These are phyloP conservation scores for Pseudogymnoascus sp. DNA, from an alignment of 2,329 filamentous ascomycete genomes.

Conservation along the genomic window DNA sequence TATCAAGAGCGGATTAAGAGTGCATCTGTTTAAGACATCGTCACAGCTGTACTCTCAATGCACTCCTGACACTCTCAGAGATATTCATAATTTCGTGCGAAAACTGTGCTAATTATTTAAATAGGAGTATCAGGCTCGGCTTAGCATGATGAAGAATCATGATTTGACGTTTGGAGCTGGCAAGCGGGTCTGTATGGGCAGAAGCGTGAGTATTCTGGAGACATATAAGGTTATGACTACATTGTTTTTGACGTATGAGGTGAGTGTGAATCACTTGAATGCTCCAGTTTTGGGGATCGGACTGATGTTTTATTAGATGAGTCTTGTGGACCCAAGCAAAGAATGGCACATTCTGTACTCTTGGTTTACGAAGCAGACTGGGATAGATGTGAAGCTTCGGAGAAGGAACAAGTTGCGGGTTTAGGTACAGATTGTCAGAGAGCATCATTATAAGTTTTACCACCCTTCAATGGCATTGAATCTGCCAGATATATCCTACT, in stretches of 20 bases:
- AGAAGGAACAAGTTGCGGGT: neutral
- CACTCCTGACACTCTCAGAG: neutral
- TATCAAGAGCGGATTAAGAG: neutral
- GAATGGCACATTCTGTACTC: constrained; percentile 34
- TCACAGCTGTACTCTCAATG: neutral
- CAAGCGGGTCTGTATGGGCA: constrained; percentile 35
- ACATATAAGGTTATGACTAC: constrained; percentile 41
- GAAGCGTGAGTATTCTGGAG: constrained; percentile 33
- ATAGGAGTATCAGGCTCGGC: constrained; percentile 26
- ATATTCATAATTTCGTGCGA: neutral
- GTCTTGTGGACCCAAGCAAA: constrained; percentile 28
- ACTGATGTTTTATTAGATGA: constrained; percentile 23
- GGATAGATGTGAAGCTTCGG: constrained; percentile 16
- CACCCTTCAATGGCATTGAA: neutral
- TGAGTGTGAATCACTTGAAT: constrained; percentile 19
- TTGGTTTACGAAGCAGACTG: constrained; percentile 33
- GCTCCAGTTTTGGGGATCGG: neutral
- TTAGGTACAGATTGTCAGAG: neutral
- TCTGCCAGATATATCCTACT: neutral
- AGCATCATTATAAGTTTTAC: neutral
- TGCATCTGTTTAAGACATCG: neutral
- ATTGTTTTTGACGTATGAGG: constrained; percentile 36
- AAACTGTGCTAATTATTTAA: neutral
- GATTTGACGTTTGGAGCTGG: constrained; percentile 37
- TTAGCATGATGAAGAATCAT: constrained; percentile 31